phyloP scores from a whole-genome alignment of 208 protist species.

The Angomonas deanei region DNA sequence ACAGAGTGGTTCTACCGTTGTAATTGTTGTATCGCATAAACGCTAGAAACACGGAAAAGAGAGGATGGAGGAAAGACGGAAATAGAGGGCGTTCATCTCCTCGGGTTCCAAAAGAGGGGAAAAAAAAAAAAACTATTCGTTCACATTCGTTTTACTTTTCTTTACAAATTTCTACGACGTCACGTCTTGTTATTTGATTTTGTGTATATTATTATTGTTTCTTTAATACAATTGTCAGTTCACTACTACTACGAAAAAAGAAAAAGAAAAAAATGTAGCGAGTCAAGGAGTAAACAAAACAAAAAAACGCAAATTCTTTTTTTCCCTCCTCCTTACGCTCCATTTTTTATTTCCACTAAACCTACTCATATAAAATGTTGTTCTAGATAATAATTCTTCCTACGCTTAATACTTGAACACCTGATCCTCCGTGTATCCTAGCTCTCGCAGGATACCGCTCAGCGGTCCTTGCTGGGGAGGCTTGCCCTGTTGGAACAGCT shows the following conservation, averaged over 20 bases:
- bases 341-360: no score
- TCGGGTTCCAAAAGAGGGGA: no score
- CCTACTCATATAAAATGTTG: no score
- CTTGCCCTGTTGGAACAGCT: conserved; percentile 52
- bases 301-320: no score
- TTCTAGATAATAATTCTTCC: not conserved
- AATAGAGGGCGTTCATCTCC: no score
- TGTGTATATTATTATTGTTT: not conserved
- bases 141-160: not conserved
- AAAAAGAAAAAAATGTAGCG: not conserved
- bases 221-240: no score
- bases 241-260: not conserved
- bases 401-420: conserved; percentile 81
- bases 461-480: conserved; percentile 68
- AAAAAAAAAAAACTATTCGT: not conserved
- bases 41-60: no score
- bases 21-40: not conserved
- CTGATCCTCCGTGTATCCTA: conserved; percentile 77
- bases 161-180: not conserved
- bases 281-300: no score
- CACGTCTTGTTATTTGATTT: not conserved
- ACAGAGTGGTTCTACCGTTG: no score
- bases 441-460: conserved; percentile 47
- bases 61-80: no score
- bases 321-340: no score